Evolutionary conservation across 2,329 filamentous ascomycete genomes (phyloP).

Genomic region (Colletotrichum scovillei): DNA sequence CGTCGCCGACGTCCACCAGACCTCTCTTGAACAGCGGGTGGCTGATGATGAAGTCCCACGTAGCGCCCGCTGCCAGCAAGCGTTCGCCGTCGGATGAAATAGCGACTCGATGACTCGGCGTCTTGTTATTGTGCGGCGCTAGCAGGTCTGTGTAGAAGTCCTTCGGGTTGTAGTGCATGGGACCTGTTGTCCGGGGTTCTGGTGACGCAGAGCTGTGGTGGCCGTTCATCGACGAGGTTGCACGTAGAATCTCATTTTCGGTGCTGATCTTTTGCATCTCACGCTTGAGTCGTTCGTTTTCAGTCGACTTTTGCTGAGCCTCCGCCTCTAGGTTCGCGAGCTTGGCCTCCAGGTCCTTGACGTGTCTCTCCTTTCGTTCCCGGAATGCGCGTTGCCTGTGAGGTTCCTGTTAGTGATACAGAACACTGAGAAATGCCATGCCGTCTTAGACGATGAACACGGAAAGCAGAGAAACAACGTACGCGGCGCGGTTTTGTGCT

Average conservation of each 20-base stretch:
- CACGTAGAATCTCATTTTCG: slow-evolving; percentile 92
- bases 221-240: slow-evolving; percentile 68
- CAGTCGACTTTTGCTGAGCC: slow-evolving; percentile 77
- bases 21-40: slow-evolving; percentile 83
- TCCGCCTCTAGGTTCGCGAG: slow-evolving; percentile 81
- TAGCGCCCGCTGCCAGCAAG: slow-evolving; percentile 79
- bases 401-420: neutral
- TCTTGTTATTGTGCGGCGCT: slow-evolving; percentile 71
- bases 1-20: slow-evolving; percentile 82
- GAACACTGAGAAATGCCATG: neutral
- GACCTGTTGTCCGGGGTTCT: slow-evolving; percentile 69
- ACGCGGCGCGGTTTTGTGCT: slow-evolving; percentile 72
- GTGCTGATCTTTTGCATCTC: slow-evolving; percentile 86
- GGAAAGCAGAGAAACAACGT: slow-evolving; percentile 46
- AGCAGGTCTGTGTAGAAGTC: slow-evolving; percentile 77
- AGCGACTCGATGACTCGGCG: slow-evolving; percentile 75
- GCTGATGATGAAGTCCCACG: slow-evolving; percentile 90
- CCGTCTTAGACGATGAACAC: neutral
- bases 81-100: slow-evolving; percentile 74
- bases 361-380: slow-evolving; percentile 93
- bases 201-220: slow-evolving; percentile 53
- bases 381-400: slow-evolving; percentile 92
- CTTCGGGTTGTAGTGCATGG: slow-evolving; percentile 77
- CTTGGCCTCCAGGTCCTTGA: slow-evolving; percentile 92
- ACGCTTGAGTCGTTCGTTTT: slow-evolving; percentile 88